Evolutionary conservation across 2,329 filamentous ascomycete genomes (phyloP), one percentile per base, ranked within the genome.

Genomic region (Cordyceps tenuipes): DNA sequence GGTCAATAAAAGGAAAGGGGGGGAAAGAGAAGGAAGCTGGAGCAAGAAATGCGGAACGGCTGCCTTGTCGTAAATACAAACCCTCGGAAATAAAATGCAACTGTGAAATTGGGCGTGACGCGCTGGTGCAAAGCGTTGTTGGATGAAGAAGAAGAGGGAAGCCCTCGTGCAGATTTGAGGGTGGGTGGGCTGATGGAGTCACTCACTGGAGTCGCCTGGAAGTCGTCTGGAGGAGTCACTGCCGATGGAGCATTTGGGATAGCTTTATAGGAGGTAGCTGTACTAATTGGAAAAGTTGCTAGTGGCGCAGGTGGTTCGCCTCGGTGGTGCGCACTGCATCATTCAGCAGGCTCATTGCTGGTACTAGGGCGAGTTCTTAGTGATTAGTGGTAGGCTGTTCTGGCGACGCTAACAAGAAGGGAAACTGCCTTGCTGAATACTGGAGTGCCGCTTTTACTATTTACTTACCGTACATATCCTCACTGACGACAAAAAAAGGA

Each of bases 161-260:
- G 57, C 57, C 57, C 57, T 60, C 57, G 57, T 60, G 57, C 57
- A 41, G 57, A 50, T 49, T 41, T 23, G 57, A 23, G 23, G 23
- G 23, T 23, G 44, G 57, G 57, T 60, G 57, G 57, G 57, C 57
- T 60, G 57, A 59, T 49, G n/a, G 50, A 54, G 57, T 60, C 57
- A 60, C 57, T 60, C 57, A 60, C 57, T 61, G 60, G 54, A 57
- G 48, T 44, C 48, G 26, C 46, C 54, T 39, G 44, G 54, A 29
- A 29, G 29, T 29, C 29, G 29, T 5, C 29, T 29, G 29, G 29
- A 57, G 54, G 29, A 57, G 54, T 49, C 54, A 49, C 39, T 50
- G 13, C 43, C 39, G 46, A 19, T 41, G 21, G n/a, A 47, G 48
- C 34, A 10, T 12, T 34, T 34, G 21, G 47, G 36, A 17, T 7